Evolutionary conservation across 176 grass and related monocot genomes (phyloP).

Genomic region (Bonia amplexicaulis): DNA sequence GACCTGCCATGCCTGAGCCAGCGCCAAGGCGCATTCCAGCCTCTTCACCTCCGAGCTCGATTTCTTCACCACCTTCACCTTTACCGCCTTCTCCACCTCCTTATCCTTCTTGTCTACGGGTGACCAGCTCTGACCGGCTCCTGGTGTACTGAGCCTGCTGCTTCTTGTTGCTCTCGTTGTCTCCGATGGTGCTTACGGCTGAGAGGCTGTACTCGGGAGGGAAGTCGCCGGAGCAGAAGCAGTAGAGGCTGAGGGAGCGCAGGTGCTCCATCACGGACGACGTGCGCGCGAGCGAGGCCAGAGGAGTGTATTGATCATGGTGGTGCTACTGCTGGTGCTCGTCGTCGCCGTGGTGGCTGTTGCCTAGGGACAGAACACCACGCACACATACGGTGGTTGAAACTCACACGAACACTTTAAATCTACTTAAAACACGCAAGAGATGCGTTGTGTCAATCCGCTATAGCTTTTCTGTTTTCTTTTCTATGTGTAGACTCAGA

Average conservation of each 20-base stretch:
- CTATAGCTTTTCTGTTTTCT: no score
- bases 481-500: no score
- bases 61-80: neutral
- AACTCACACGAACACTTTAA: no score
- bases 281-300: conserved; percentile 34
- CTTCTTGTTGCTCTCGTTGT: neutral
- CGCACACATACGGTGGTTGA: no score
- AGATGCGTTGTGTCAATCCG: no score
- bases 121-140: conserved; percentile 45
- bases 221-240: conserved; percentile 80
- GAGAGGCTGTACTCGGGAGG: conserved; percentile 25
- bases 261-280: conserved; percentile 67
- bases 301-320: neutral
- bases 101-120: conserved; percentile 1
- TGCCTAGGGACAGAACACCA: no score
- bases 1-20: neutral
- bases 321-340: neutral
- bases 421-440: no score
- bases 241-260: conserved; percentile 59
- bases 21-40: conserved; percentile 18
- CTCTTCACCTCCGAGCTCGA: conserved; percentile 2
- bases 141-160: conserved; percentile 30
- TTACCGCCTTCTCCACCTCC: neutral
- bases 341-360: neutral
- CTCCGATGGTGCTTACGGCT: neutral